phyloP scores from a whole-genome alignment of 208 protist genomes.

The Leishmania aethiopica region DNA sequence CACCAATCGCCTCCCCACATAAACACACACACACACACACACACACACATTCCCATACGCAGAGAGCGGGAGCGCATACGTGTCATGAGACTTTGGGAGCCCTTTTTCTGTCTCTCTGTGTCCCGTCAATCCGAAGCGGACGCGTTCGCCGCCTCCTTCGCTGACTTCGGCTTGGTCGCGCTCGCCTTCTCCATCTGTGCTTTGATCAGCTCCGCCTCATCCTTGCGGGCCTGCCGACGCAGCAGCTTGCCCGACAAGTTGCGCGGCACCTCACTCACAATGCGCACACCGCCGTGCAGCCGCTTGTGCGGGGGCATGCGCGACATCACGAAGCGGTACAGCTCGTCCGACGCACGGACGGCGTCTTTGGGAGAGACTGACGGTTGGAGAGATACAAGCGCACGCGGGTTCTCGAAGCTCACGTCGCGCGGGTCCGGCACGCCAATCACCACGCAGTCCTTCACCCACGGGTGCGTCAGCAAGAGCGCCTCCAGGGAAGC shows the following conservation, averaged over 20 bases:
- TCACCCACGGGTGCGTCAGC: constrained; percentile 56
- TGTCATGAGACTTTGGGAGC: not conserved
- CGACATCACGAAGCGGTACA: constrained; percentile 47
- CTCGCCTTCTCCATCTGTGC: not conserved
- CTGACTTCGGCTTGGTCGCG: not conserved
- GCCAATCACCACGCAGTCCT: constrained; percentile 74
- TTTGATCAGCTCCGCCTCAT: constrained; percentile 40
- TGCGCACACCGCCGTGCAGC: constrained; percentile 67
- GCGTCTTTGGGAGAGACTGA: constrained; percentile 35
- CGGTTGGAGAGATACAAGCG: constrained; percentile 63
- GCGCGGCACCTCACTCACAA: constrained; percentile 67
- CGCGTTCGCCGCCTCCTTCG: not conserved
- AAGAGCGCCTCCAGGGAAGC: constrained; percentile 79
- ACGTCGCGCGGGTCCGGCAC: constrained; percentile 44
- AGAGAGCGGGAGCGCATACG: not conserved
- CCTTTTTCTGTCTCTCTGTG: not conserved
- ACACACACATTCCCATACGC: not conserved
- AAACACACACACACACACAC: not conserved
- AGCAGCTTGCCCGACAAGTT: constrained; percentile 79
- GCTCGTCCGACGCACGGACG: constrained; percentile 37
- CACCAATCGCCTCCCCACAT: not conserved
- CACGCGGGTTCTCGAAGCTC: constrained; percentile 72
- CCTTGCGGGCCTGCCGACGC: constrained; percentile 46
- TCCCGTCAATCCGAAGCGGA: not conserved
- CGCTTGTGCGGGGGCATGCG: constrained; percentile 69